Percentiles rank a stretch among this genome's conserved stretches.
These are phyloP conservation scores for Jaapia argillacea DNA, from an alignment of 768 basidiomycete genomes.

Conservation along the genomic window DNA sequence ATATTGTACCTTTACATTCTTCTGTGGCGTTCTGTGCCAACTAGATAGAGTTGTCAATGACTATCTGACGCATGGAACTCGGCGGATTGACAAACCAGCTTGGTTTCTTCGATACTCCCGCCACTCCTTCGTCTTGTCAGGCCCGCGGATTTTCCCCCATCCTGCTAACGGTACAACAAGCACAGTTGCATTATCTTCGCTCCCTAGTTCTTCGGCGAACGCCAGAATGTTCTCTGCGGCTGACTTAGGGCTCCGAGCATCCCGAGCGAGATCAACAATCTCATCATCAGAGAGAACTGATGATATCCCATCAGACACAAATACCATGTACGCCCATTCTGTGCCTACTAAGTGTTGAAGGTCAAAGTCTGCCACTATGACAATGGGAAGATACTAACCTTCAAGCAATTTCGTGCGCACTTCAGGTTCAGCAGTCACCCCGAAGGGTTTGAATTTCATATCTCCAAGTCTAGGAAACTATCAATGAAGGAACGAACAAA, in stretches of 20 bases:
- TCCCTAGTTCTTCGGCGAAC: conserved; percentile 81
- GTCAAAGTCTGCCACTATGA: background rate
- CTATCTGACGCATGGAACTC: background rate
- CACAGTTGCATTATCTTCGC: conserved; percentile 87
- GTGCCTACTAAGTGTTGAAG: conserved; percentile 34
- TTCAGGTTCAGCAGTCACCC: conserved; percentile 91
- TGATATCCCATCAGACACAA: conserved; percentile 92
- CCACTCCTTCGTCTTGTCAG: conserved; percentile 73
- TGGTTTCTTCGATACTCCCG: conserved; percentile 70
- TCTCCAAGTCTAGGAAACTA: conserved; percentile 71
- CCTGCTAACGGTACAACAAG: conserved; percentile 88
- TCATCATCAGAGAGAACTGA: conserved; percentile 90
- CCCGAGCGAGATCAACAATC: conserved; percentile 81
- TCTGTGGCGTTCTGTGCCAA: conserved; percentile 20
- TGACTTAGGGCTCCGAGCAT: conserved; percentile 54
- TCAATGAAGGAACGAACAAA: conserved; percentile 4
- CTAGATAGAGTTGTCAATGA: conserved; percentile 5
- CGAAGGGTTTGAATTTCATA: conserved; percentile 78
- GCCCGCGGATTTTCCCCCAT: conserved; percentile 77
- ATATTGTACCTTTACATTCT: conserved; percentile 16
- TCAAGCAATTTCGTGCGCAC: conserved; percentile 65
- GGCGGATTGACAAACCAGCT: conserved; percentile 33
- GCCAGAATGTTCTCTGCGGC: conserved; percentile 80
- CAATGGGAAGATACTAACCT: conserved; percentile 34
- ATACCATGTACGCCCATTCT: conserved; percentile 79